Evolutionary conservation across 2,329 filamentous ascomycete species (phyloP), one percentile per base, ranked within the genome.

Genomic region (Capronia epimyces): DNA sequence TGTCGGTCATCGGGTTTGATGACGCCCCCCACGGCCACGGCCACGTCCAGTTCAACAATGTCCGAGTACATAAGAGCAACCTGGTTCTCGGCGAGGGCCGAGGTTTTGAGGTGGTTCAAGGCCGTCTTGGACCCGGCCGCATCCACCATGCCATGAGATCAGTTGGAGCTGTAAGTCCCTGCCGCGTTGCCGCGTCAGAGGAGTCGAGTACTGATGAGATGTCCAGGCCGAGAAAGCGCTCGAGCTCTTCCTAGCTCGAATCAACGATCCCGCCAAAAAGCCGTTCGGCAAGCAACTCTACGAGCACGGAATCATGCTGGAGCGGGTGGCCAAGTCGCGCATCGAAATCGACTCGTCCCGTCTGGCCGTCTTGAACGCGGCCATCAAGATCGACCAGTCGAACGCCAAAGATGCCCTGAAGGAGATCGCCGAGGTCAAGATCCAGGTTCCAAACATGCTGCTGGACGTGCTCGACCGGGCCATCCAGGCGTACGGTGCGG

Each of bases 1-100:
- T 98, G 49, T 85, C 79, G 44, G 91, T 97, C 59, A 95, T 94
- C 70, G 93, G 93, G 51, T 97, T 89, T 72, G 93, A 97, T 68
- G 93, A 98, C 63, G 93, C 93, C n/a, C 93, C 93, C 2, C 93
- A 98, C 69, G 93, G 93, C 49, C 93, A 98, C 72, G 93, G 89
- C 39, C 91, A 98, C 70, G 82, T 98, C 66, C 80, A 76, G 29
- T 97, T 98, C 73, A 77, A 83, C 52, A 86, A 97, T 66, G 93
- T 97, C 56, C 86, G 91, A 52, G 87, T 98, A 0, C 91, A 91
- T 6, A 82, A 77, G 25, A 56, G 53, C 53, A 93, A 87, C 73
- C 84, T 98, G 65, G 86, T 97, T 9, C 84, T 98, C 2, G 91
- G 93, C 54, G 88, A 93, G 68, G 93, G 93, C 59, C 83, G 88